Evolutionary conservation across 1,284 basidiomycete species (phyloP).

Genomic region (Hemileccinum hortonii): DNA sequence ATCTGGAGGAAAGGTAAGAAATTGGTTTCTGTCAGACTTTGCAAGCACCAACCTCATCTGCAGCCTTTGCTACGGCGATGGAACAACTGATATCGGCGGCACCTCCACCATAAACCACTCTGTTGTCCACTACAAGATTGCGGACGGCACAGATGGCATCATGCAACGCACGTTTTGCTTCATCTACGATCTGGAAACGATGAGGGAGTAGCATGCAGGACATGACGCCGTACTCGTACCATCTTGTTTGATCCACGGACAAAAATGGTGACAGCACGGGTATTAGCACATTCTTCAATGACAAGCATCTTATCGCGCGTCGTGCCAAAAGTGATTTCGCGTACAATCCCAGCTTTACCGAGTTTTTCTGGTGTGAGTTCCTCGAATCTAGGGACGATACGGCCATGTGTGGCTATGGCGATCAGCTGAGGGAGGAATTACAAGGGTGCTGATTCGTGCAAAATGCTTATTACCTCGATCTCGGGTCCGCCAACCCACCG

Average conservation of each 20-base stretch:
- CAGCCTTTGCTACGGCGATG: conserved; percentile 89
- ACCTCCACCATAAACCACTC: conserved; percentile 97
- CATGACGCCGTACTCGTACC: conserved; percentile 48
- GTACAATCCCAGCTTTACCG: conserved; percentile 89
- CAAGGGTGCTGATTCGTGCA: neutral
- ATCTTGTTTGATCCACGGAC: conserved; percentile 99
- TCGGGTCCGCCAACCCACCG: conserved; percentile 99
- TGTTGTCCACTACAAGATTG: conserved; percentile 92
- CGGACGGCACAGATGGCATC: conserved; percentile 98
- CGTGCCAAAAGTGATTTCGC: conserved; percentile 94
- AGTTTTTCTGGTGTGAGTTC: conserved; percentile 91
- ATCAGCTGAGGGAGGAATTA: conserved; percentile 64
- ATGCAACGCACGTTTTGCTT: conserved; percentile 96
- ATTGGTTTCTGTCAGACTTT: conserved; percentile 1
- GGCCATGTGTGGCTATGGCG: conserved; percentile 97
- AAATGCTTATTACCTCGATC: conserved; percentile 73
- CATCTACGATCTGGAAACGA: conserved; percentile 84
- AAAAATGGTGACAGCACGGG: conserved; percentile 95
- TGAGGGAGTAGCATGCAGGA: neutral
- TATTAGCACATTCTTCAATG: conserved; percentile 98
- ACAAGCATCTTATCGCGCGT: conserved; percentile 99
- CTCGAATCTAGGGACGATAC: conserved; percentile 98
- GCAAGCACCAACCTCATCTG: conserved; percentile 73
- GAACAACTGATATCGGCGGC: conserved; percentile 96
- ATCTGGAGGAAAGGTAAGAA: conserved; percentile 51